A percentile compares a stretch with the other conserved stretches of the same genome.
phyloP scores from a whole-genome alignment of 768 basidiomycete genomes.

The Naganishia vaughanmartiniae region DNA sequence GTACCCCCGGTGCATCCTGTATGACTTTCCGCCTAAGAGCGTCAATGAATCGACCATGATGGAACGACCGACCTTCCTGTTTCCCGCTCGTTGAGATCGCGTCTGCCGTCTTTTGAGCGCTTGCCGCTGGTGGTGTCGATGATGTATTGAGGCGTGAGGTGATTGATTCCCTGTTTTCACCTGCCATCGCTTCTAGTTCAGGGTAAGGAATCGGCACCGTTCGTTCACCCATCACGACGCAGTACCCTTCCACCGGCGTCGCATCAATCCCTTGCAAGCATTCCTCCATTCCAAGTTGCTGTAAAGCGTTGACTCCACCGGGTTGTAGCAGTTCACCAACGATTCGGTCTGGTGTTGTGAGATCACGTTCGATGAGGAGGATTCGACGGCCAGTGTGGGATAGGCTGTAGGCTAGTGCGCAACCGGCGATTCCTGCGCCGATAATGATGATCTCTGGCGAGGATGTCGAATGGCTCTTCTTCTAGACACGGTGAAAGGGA shows the following conservation, averaged over 20 bases:
- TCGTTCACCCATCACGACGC: slow-evolving; percentile 61
- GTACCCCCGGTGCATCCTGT: slow-evolving; percentile 37
- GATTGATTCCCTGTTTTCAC: slow-evolving; percentile 18
- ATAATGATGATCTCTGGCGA: slow-evolving; percentile 65
- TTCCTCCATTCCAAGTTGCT: slow-evolving; percentile 69
- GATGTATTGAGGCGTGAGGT: background rate
- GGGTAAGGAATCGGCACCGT: slow-evolving; percentile 90
- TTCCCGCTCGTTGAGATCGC: slow-evolving; percentile 37
- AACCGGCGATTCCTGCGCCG: slow-evolving; percentile 88
- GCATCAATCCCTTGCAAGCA: slow-evolving; percentile 86
- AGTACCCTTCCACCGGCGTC: slow-evolving; percentile 78
- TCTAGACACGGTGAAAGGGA: background rate
- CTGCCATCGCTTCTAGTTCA: slow-evolving; percentile 31
- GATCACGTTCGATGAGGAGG: slow-evolving; percentile 82
- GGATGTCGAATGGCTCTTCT: background rate
- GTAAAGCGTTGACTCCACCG: slow-evolving; percentile 74
- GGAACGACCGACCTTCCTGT: slow-evolving; percentile 78
- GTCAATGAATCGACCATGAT: slow-evolving; percentile 88
- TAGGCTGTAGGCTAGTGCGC: slow-evolving; percentile 79
- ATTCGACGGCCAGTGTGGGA: slow-evolving; percentile 69
- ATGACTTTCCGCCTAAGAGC: slow-evolving; percentile 71
- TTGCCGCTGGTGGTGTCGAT: slow-evolving; percentile 10
- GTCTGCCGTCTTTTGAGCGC: background rate
- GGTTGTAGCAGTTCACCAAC: slow-evolving; percentile 97
- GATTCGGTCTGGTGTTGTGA: slow-evolving; percentile 90